Base-by-base conservation (phyloP, 768 basidiomycete species). In the Serendipita sp. region DNA sequence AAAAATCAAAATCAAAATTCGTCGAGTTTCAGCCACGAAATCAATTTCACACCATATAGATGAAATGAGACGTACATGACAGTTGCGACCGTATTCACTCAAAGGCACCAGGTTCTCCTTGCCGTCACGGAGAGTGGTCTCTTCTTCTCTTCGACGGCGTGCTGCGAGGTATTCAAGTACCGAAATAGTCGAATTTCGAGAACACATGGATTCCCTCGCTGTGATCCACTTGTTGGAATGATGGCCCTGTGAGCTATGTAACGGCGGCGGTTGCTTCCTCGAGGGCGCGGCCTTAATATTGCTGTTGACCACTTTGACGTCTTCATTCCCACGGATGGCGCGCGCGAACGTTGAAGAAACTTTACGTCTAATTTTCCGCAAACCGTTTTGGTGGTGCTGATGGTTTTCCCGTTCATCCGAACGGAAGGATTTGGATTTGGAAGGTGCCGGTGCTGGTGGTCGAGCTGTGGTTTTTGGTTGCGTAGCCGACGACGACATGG, bases 61-160 rank as follows among this genome's bases (percentile, higher is more conserved):
- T 46, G 45, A 46, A 23, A 23, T 23, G 23, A 46, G 11, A 51
- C 56, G 8, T 35, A 60, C 56, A 34, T 60, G 56, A 38, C 56
- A 60, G 34, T 60, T 60, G n/a, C 56, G 56, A 28, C 56, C 56
- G 32, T 60, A 60, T 36, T 60, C 56, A n/a, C 30, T 34, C 35
- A 60, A 35, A n/a, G 56, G 56, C 3, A 60, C 56, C n/a, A 60
- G 56, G 36, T 60, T 30, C 34, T 60, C 28, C n/a, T 36, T 38
- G 7, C 30, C 48, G 48, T 51, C 48, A 32, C 30, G 30, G 18
- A 51, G 48, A 10, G 16, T 60, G 13, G 18, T 28, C 16, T 4
- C 30, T 2, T 60, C 56, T n/a, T 60, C 56, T 10, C 4, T 32
- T 60, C 16, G 56, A 23, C 36, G 28, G 16, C 56, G 56, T 5